These are phyloP conservation scores for Vanderwaltozyma tropicalis DNA, from an alignment of 805 yeast genomes.

Conservation along the genomic window DNA sequence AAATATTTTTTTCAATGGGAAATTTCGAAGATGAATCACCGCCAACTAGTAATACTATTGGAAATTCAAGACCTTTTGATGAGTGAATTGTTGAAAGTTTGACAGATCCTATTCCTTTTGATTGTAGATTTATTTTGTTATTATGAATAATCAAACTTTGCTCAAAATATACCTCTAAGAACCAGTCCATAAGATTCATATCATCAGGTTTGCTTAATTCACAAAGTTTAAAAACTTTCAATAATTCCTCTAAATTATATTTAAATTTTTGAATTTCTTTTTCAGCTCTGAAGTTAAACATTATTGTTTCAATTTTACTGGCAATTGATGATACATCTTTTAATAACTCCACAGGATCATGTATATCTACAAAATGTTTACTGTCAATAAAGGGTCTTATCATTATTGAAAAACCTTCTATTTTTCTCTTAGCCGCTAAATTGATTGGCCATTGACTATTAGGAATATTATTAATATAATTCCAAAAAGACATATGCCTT, in stretches of 20 bases:
- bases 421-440: constrained; percentile 14
- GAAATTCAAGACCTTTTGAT: constrained; percentile 67
- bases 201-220: constrained; percentile 18
- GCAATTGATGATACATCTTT: constrained; percentile 27
- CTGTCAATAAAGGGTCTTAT: constrained; percentile 12
- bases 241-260: constrained; percentile 29
- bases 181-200: constrained; percentile 21
- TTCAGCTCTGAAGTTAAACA: constrained; percentile 10
- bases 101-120: constrained; percentile 22
- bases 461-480: constrained; percentile 10
- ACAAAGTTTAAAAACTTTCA: constrained; percentile 28
- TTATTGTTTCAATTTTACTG: constrained; percentile 25
- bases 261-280: constrained; percentile 17
- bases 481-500: constrained; percentile 17
- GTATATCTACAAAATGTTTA: not conserved
- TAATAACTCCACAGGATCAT: constrained; percentile 32
- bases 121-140: not conserved
- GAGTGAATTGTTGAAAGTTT: constrained; percentile 62
- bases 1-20: constrained; percentile 32
- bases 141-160: constrained; percentile 11
- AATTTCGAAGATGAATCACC: constrained; percentile 4
- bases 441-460: constrained; percentile 10
- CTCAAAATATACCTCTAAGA: constrained; percentile 26
- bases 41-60: constrained; percentile 46
- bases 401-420: constrained; percentile 21